A percentile compares a stretch with the other conserved stretches of the same genome.
Evolutionary conservation across 2,329 filamentous ascomycete species (phyloP).

Genomic region (Microdochium nivale): DNA sequence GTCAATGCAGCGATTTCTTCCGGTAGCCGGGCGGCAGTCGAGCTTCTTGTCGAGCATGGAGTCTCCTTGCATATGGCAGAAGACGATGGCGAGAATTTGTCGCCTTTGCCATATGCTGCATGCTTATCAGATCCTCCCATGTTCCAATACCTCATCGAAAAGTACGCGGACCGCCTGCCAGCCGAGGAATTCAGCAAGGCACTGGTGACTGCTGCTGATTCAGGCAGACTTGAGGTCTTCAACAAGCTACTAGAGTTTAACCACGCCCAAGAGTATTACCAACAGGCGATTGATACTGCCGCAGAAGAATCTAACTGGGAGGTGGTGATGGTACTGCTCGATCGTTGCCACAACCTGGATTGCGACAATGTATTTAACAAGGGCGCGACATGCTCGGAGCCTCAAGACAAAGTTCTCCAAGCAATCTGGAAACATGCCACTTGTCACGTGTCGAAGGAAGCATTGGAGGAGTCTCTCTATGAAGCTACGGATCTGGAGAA

Average conservation of each 20-base stretch:
- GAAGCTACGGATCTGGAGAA: slow-evolving; percentile 30
- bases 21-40: slow-evolving; percentile 29
- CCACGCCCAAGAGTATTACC: slow-evolving; percentile 20
- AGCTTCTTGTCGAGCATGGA: slow-evolving; percentile 27
- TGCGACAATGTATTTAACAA: slow-evolving; percentile 25
- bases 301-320: slow-evolving; percentile 26
- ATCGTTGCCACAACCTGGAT: slow-evolving; percentile 19
- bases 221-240: slow-evolving; percentile 29
- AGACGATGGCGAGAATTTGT: slow-evolving; percentile 12
- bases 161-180: slow-evolving; percentile 28
- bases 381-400: slow-evolving; percentile 21
- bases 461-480: slow-evolving; percentile 24
- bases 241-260: slow-evolving; percentile 26
- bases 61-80: slow-evolving; percentile 24
- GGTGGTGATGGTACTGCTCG: slow-evolving; percentile 23
- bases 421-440: slow-evolving; percentile 27
- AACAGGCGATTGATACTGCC: slow-evolving; percentile 23
- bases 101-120: slow-evolving; percentile 28
- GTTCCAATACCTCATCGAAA: slow-evolving; percentile 29
- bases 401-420: slow-evolving; percentile 25
- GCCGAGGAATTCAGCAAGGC: slow-evolving; percentile 28
- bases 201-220: slow-evolving; percentile 26
- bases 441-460: slow-evolving; percentile 20
- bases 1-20: slow-evolving; percentile 32
- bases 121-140: slow-evolving; percentile 27